Percentiles rank a stretch among this genome's conserved stretches.
Conservation (phyloP, 2,329 filamentous ascomycete species). For the Lachnellula hyalina region DNA sequence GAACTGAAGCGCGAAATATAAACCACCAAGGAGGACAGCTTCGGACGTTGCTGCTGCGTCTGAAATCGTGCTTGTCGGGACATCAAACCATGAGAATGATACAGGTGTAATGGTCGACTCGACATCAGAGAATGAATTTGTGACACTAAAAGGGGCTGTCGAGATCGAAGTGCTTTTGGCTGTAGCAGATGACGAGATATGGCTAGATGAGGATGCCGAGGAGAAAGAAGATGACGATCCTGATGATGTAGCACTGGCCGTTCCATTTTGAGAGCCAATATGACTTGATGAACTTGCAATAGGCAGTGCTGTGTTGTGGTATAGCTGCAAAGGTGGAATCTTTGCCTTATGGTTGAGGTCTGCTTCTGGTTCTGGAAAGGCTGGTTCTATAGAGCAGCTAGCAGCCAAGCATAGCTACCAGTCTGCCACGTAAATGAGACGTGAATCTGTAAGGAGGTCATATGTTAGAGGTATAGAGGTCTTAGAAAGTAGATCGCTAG, state of each 20-base stretch:
- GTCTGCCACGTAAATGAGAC: too few relatives aligned
- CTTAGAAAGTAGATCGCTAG: too few relatives aligned
- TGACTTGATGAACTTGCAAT: background rate
- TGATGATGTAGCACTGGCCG: too few relatives aligned
- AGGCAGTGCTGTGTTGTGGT: too few relatives aligned
- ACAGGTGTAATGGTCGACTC: background rate
- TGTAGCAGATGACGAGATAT: background rate
- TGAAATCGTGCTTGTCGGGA: constrained; percentile 2
- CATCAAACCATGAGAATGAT: background rate
- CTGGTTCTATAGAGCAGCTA: too few relatives aligned
- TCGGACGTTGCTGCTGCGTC: constrained; percentile 4
- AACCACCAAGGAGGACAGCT: background rate
- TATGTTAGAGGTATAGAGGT: too few relatives aligned
- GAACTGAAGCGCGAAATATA: constrained; percentile 4
- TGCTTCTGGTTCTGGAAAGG: too few relatives aligned
- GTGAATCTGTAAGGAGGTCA: too few relatives aligned
- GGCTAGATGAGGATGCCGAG: background rate
- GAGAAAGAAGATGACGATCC: background rate
- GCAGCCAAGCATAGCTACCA: too few relatives aligned
- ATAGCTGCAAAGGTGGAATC: too few relatives aligned
- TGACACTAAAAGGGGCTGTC: background rate
- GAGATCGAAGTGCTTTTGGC: background rate
- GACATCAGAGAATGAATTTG: background rate
- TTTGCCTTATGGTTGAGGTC: too few relatives aligned
- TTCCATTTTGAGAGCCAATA: background rate